A percentile compares a stretch with the other conserved stretches of the same genome.
Conservation (phyloP, 306 rosid species). For the Inga oerstediana region DNA sequence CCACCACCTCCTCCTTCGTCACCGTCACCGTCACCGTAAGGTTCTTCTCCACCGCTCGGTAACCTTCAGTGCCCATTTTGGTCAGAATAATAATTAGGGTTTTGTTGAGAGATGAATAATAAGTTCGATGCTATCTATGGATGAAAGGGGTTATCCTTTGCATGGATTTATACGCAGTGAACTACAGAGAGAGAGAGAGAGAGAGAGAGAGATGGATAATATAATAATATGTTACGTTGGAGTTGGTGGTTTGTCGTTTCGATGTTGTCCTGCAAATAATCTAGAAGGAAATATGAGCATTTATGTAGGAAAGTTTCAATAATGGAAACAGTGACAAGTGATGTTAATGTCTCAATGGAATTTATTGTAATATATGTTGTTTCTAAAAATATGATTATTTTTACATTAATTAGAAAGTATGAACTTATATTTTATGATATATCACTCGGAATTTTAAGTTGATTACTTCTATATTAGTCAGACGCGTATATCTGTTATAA, state of each 20-base stretch:
- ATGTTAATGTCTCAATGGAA: not conserved
- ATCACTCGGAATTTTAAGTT: not conserved
- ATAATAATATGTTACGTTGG: not conserved
- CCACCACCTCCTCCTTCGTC: constrained; percentile 55
- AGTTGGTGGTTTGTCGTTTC: not conserved
- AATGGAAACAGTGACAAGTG: not conserved
- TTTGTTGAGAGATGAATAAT: no score
- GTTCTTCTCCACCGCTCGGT: constrained; percentile 2
- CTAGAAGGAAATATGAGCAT: not conserved
- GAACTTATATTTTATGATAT: not conserved
- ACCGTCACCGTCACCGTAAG: constrained; percentile 28
- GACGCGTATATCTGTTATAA: no score
- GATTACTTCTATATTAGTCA: not conserved
- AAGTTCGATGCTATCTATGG: not conserved
- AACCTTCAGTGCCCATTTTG: constrained; percentile 8
- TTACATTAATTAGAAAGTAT: not conserved
- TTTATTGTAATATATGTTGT: not conserved
- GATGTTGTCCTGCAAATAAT: not conserved
- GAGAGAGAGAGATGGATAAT: not conserved
- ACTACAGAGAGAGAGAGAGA: not conserved
- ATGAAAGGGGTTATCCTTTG: not conserved
- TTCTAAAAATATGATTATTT: not conserved
- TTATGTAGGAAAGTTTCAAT: not conserved
- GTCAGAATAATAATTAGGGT: not conserved
- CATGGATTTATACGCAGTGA: not conserved